These are phyloP conservation scores for Agaricus blazei DNA, from an alignment of 768 basidiomycete species.

Conservation along the genomic window DNA sequence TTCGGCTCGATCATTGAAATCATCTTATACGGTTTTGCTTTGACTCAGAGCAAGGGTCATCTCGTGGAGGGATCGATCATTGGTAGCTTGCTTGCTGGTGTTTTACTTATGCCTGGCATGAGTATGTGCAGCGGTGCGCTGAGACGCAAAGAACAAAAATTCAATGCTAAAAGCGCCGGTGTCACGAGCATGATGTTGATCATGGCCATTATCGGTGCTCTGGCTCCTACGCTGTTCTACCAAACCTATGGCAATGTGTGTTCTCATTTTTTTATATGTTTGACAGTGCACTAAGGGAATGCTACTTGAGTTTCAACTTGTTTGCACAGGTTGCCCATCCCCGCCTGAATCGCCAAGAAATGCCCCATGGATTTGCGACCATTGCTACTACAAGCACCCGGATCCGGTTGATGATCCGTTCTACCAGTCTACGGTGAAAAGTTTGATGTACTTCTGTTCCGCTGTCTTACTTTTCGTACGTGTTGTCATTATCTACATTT, in stretches of 20 bases:
- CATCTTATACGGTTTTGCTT: slow-evolving; percentile 84
- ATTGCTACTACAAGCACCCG: slow-evolving; percentile 93
- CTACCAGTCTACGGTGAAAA: slow-evolving; percentile 93
- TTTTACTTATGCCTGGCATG: slow-evolving; percentile 93
- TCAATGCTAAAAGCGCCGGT: slow-evolving; percentile 98
- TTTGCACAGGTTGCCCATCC: slow-evolving; percentile 76
- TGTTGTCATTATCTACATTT: slow-evolving; percentile 13
- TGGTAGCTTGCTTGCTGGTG: slow-evolving; percentile 91
- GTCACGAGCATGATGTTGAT: slow-evolving; percentile 99
- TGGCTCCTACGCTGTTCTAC: slow-evolving; percentile 95
- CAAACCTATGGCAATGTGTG: slow-evolving; percentile 96
- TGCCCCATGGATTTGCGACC: slow-evolving; percentile 79
- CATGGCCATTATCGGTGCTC: slow-evolving; percentile 97
- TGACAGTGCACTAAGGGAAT: slow-evolving; percentile 4
- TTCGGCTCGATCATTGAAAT: slow-evolving; percentile 99
- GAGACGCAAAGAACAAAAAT: slow-evolving; percentile 89
- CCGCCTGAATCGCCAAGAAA: slow-evolving; percentile 29
- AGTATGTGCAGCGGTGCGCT: slow-evolving; percentile 94
- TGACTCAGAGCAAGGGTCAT: slow-evolving; percentile 87
- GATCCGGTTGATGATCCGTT: slow-evolving; percentile 93
- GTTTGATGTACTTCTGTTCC: slow-evolving; percentile 95
- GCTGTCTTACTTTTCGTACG: slow-evolving; percentile 83
- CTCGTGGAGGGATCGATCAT: slow-evolving; percentile 97
- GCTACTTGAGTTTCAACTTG: slow-evolving; percentile 70
- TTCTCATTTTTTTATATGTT: neutral